phyloP scores from a whole-genome alignment of 2,329 filamentous ascomycete species.

The Pyrenophora tritici-repentis region DNA sequence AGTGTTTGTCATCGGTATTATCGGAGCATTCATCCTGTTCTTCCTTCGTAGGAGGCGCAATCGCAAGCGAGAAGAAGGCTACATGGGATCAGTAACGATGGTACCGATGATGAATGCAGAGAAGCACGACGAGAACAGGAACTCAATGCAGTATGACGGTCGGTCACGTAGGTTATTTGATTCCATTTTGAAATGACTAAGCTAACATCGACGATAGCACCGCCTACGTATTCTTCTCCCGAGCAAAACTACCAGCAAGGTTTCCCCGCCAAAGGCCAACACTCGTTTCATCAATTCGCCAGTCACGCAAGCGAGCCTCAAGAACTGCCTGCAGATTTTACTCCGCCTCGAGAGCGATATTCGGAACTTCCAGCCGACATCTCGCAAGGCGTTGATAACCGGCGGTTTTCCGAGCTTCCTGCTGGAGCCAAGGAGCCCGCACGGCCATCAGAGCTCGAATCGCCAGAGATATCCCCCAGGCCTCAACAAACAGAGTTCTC shows the following conservation, averaged over 20 bases:
- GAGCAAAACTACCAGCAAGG: constrained; percentile 23
- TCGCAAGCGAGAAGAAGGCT: constrained; percentile 3
- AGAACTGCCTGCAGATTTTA: constrained; percentile 24
- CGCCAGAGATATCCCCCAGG: constrained; percentile 25
- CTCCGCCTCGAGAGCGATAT: constrained; percentile 13
- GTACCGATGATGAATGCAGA: constrained; percentile 22
- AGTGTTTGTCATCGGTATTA: constrained; percentile 27
- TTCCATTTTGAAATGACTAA: not conserved
- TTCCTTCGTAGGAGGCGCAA: constrained; percentile 25
- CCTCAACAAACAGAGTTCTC: constrained; percentile 19
- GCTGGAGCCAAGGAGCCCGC: constrained; percentile 6
- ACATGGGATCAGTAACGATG: constrained; percentile 13
- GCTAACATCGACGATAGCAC: constrained; percentile 25
- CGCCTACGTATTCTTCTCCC: constrained; percentile 32
- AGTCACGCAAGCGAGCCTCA: constrained; percentile 19
- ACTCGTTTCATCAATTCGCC: constrained; percentile 23
- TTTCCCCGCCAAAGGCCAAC: constrained; percentile 15
- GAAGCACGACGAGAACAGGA: constrained; percentile 10
- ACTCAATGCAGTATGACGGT: constrained; percentile 17
- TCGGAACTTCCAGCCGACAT: constrained; percentile 32
- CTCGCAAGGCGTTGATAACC: constrained; percentile 6
- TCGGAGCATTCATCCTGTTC: constrained; percentile 31
- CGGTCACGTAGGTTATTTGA: constrained; percentile 27
- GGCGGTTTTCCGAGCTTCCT: constrained; percentile 30
- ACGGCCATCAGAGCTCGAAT: constrained; percentile 24